phyloP scores from a whole-genome alignment of 2,329 filamentous ascomycete genomes.

The Hortaea sp. region DNA sequence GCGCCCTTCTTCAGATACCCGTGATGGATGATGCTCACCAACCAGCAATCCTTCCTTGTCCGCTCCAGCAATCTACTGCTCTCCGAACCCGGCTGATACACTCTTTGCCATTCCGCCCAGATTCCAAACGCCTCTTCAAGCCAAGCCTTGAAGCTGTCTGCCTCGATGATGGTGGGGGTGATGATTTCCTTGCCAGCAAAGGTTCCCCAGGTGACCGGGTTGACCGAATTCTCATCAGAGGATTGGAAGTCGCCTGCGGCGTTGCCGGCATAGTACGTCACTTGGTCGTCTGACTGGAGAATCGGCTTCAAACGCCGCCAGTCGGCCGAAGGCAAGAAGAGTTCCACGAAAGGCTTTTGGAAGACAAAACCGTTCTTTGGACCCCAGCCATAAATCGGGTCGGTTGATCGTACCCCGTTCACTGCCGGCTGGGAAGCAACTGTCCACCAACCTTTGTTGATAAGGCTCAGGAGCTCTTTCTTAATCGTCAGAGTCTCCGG shows the following conservation, averaged over 20 bases:
- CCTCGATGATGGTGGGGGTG: slow-evolving; percentile 92
- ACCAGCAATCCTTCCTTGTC: slow-evolving; percentile 62
- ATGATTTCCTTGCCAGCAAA: slow-evolving; percentile 94
- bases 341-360: slow-evolving; percentile 95
- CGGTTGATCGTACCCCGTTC: slow-evolving; percentile 67
- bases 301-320: slow-evolving; percentile 58
- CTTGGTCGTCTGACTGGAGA: slow-evolving; percentile 55
- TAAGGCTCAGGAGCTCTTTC: slow-evolving; percentile 63
- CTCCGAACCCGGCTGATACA: slow-evolving; percentile 66
- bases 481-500: slow-evolving; percentile 78
- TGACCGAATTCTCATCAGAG: slow-evolving; percentile 57
- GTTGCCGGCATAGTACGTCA: slow-evolving; percentile 86
- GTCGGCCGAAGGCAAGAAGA: slow-evolving; percentile 70
- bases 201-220: slow-evolving; percentile 93
- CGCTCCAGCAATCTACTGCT: slow-evolving; percentile 62
- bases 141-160: slow-evolving; percentile 89
- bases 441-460: slow-evolving; percentile 86
- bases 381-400: slow-evolving; percentile 85
- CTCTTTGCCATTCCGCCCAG: slow-evolving; percentile 85
- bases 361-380: slow-evolving; percentile 89
- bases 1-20: slow-evolving; percentile 61
- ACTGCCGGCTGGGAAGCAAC: slow-evolving; percentile 91
- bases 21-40: slow-evolving; percentile 86
- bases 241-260: slow-evolving; percentile 66
- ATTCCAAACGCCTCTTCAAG: slow-evolving; percentile 92